Conservation (phyloP, 768 basidiomycete genomes). For the Tylopilus vinaceipallidus region DNA sequence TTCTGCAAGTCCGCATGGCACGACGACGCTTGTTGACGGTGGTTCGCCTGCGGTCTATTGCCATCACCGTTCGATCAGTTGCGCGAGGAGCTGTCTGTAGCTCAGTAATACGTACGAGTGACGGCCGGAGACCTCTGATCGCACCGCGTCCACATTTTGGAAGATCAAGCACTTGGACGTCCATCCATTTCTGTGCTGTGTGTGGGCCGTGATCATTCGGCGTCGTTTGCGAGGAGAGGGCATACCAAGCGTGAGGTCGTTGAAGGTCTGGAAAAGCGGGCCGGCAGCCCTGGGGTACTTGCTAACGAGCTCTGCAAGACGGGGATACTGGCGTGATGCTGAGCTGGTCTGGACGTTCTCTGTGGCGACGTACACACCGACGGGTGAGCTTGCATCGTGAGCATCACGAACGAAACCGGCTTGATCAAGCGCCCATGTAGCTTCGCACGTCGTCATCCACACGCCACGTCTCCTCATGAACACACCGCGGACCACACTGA, state of each 20-base stretch:
- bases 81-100: neutral
- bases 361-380: constrained; percentile 16
- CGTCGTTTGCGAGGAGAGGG: neutral
- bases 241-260: constrained; percentile 65
- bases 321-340: constrained; percentile 38
- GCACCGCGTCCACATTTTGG: constrained; percentile 51
- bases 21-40: constrained; percentile 37
- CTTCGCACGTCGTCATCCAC: neutral
- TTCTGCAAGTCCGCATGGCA: constrained; percentile 70
- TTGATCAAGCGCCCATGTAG: neutral
- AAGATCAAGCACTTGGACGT: constrained; percentile 63
- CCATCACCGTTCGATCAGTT: neutral
- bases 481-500: constrained; percentile 10
- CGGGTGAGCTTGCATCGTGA: constrained; percentile 24
- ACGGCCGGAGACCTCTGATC: constrained; percentile 55
- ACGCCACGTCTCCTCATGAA: constrained; percentile 15
- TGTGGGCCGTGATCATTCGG: neutral
- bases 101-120: constrained; percentile 38
- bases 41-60: constrained; percentile 41
- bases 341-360: neutral
- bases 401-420: no score
- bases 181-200: constrained; percentile 70
- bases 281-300: constrained; percentile 66
- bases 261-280: constrained; percentile 71
- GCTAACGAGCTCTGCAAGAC: constrained; percentile 43